A percentile compares a stretch with the other conserved stretches of the same genome.
Conservation (phyloP, 2,329 filamentous ascomycete species). For the Xylariaceae sp. region DNA sequence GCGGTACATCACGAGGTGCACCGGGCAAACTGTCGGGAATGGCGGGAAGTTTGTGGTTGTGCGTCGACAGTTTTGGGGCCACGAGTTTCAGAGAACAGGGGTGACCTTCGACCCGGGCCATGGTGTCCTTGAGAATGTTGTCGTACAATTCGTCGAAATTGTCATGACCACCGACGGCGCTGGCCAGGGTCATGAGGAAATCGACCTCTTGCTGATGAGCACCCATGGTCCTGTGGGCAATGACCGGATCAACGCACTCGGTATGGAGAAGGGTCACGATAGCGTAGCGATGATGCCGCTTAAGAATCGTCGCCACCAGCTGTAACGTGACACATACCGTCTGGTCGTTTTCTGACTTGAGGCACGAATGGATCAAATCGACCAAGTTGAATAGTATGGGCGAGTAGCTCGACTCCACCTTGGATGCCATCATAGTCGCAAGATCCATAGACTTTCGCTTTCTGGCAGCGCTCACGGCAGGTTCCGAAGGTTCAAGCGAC, state of each 20-base stretch:
- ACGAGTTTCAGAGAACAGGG: constrained; percentile 67
- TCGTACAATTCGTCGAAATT: constrained; percentile 71
- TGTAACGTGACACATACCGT: constrained; percentile 87
- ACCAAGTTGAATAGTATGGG: constrained; percentile 89
- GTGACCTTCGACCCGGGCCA: constrained; percentile 64
- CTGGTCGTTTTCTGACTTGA: constrained; percentile 78
- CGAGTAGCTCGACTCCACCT: constrained; percentile 66
- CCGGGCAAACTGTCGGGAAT: constrained; percentile 53
- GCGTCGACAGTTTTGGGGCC: constrained; percentile 52
- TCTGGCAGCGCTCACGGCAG: constrained; percentile 61
- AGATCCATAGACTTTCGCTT: constrained; percentile 87
- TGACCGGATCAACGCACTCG: constrained; percentile 49
- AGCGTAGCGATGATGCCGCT: constrained; percentile 83
- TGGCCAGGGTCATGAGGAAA: constrained; percentile 62
- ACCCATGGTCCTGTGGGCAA: constrained; percentile 60
- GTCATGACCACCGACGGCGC: constrained; percentile 61
- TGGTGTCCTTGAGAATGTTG: constrained; percentile 64
- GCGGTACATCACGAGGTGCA: constrained; percentile 55
- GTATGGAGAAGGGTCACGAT: constrained; percentile 69
- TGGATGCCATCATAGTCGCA: constrained; percentile 70
- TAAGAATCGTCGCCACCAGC: constrained; percentile 77
- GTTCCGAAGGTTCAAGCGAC: constrained; percentile 37
- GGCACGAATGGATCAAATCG: constrained; percentile 80
- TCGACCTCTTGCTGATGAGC: constrained; percentile 72
- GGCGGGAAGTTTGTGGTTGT: constrained; percentile 52